A percentile compares a stretch with the other conserved stretches of the same genome.
Conservation (phyloP, 345 rosid species). For the Populus ilicifolia region DNA sequence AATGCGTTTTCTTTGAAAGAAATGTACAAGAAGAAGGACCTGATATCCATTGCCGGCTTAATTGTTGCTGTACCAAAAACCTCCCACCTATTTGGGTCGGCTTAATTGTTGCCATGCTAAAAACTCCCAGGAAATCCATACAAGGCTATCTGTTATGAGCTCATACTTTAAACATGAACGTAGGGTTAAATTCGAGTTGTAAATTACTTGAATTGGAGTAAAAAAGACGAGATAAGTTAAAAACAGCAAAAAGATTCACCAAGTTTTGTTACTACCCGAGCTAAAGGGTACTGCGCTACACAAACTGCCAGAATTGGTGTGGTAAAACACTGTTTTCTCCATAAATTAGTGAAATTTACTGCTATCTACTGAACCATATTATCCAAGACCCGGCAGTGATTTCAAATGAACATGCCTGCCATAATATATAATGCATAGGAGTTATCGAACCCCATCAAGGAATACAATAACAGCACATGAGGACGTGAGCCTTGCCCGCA, state of each 20-base stretch:
- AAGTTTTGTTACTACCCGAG: not conserved
- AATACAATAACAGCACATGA: not conserved
- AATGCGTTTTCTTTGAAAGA: too few relatives aligned
- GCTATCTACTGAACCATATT: not conserved
- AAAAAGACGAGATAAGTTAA: not conserved
- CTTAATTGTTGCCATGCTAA: not conserved
- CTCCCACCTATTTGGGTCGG: not conserved
- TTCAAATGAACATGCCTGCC: not conserved
- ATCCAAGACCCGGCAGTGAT: not conserved
- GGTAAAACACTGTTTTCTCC: too few relatives aligned
- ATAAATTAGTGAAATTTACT: not conserved
- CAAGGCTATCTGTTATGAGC: not conserved
- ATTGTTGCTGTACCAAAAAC: not conserved
- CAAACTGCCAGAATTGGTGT: not conserved
- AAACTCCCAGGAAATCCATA: not conserved
- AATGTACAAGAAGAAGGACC: too few relatives aligned
- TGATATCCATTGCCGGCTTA: too few relatives aligned
- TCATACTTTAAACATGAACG: not conserved
- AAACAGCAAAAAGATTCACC: not conserved
- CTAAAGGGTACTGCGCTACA: not conserved
- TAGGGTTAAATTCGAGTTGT: not conserved
- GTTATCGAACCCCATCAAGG: not conserved
- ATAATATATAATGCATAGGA: not conserved
- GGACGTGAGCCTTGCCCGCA: not conserved
- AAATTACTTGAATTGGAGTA: not conserved